These are phyloP conservation scores for Mycena maculata DNA, from an alignment of 768 basidiomycete genomes.

Conservation along the genomic window DNA sequence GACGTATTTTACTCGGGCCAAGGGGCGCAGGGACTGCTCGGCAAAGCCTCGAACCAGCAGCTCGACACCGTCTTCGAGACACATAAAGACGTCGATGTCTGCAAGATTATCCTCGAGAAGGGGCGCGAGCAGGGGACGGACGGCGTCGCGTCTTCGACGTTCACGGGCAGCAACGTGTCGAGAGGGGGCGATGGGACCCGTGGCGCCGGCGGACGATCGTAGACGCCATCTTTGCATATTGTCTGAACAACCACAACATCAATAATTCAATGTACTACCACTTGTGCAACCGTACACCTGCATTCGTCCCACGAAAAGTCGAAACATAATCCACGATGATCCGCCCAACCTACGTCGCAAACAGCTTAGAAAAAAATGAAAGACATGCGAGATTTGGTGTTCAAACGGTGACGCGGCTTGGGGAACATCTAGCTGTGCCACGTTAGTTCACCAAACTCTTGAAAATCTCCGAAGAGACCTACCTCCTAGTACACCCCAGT, in stretches of 20 bases:
- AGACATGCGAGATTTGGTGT: too few relatives aligned
- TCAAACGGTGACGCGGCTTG: too few relatives aligned
- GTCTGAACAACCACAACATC: slow-evolving; percentile 3
- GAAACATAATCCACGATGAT: too few relatives aligned
- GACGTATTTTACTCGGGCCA: slow-evolving; percentile 75
- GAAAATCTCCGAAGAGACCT: too few relatives aligned
- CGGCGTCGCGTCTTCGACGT: slow-evolving; percentile 45
- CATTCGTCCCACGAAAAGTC: not conserved
- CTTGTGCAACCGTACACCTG: not conserved
- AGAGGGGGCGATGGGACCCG: slow-evolving; percentile 38
- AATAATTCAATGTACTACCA: slow-evolving; percentile 29
- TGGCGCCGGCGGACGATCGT: not conserved
- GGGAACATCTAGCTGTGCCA: too few relatives aligned
- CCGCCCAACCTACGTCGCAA: too few relatives aligned
- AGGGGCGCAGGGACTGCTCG: slow-evolving; percentile 82
- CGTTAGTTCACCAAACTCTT: too few relatives aligned
- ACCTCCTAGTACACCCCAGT: too few relatives aligned
- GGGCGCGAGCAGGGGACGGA: slow-evolving; percentile 71
- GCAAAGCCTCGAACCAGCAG: slow-evolving; percentile 83
- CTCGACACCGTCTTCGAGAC: slow-evolving; percentile 80
- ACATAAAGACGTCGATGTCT: slow-evolving; percentile 71
- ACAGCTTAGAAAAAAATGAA: too few relatives aligned
- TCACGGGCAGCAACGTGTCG: slow-evolving; percentile 37
- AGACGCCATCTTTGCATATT: not conserved
- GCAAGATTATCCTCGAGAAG: slow-evolving; percentile 67